phyloP scores from a whole-genome alignment of 2,329 filamentous ascomycete species.

The Exophiala sideris region DNA sequence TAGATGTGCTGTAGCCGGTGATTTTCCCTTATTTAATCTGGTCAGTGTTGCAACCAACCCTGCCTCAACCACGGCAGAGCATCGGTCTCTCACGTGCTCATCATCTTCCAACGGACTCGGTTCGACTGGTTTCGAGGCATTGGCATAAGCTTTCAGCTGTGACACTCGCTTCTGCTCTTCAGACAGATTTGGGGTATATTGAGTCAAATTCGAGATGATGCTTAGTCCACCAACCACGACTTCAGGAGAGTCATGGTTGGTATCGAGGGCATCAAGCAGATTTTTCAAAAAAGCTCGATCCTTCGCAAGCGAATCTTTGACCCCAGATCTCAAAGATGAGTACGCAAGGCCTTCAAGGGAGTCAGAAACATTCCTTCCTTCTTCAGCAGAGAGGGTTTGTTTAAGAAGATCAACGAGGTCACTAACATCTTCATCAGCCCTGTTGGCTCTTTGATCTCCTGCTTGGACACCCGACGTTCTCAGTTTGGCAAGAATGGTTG shows the following conservation, averaged over 20 bases:
- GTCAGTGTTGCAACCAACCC: slow-evolving; percentile 75
- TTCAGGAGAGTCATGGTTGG: slow-evolving; percentile 60
- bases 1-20: slow-evolving; percentile 66
- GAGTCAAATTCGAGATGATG: slow-evolving; percentile 79
- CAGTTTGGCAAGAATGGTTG: slow-evolving; percentile 70
- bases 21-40: slow-evolving; percentile 67
- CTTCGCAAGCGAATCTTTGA: slow-evolving; percentile 75
- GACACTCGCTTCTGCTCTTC: slow-evolving; percentile 91
- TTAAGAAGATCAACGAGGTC: slow-evolving; percentile 56
- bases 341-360: slow-evolving; percentile 91
- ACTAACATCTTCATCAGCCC: slow-evolving; percentile 44
- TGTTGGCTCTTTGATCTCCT: slow-evolving; percentile 34
- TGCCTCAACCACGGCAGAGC: slow-evolving; percentile 73
- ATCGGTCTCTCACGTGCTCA: slow-evolving; percentile 69
- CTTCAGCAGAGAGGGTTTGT: slow-evolving; percentile 37
- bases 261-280: slow-evolving; percentile 54
- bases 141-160: slow-evolving; percentile 91
- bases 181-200: slow-evolving; percentile 70
- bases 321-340: slow-evolving; percentile 75
- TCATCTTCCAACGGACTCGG: slow-evolving; percentile 71
- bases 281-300: slow-evolving; percentile 67
- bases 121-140: slow-evolving; percentile 67
- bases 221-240: slow-evolving; percentile 81
- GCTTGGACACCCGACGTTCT: slow-evolving; percentile 33
- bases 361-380: slow-evolving; percentile 61